Percentiles rank a stretch among this genome's conserved stretches.
Evolutionary conservation across 2,329 filamentous ascomycete genomes (phyloP).

Genomic region (Blastomyces emzantsi): DNA sequence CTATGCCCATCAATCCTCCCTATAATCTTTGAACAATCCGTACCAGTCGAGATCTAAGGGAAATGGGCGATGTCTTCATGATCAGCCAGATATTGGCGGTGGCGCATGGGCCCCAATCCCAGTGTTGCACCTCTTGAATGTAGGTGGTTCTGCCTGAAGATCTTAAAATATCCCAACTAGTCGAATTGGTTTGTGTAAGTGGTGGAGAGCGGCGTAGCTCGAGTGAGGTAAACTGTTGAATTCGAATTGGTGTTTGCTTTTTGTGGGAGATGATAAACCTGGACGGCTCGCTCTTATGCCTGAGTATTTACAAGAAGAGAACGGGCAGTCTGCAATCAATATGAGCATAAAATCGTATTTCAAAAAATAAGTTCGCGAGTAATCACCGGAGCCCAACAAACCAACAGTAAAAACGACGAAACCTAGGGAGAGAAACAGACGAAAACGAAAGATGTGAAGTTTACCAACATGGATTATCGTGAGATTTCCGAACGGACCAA

Average conservation of each 20-base stretch:
- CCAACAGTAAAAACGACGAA: background rate
- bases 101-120: constrained; percentile 6
- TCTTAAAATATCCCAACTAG: background rate
- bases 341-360: background rate
- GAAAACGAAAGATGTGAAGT: background rate
- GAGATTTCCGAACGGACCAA: background rate
- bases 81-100: constrained; percentile 2
- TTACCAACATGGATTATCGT: background rate
- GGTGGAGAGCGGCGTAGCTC: background rate
- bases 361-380: background rate
- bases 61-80: constrained; percentile 4
- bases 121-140: background rate
- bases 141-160: background rate
- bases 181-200: background rate
- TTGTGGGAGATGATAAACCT: background rate
- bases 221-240: background rate
- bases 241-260: background rate
- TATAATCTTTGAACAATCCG: background rate
- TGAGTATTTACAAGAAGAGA: background rate
- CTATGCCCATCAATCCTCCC: background rate
- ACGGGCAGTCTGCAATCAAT: background rate
- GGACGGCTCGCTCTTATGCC: background rate
- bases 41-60: background rate
- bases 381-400: background rate
- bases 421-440: background rate